These are phyloP conservation scores for Colletotrichum sp. DNA, from an alignment of 2,329 filamentous ascomycete genomes.

Conservation along the genomic window DNA sequence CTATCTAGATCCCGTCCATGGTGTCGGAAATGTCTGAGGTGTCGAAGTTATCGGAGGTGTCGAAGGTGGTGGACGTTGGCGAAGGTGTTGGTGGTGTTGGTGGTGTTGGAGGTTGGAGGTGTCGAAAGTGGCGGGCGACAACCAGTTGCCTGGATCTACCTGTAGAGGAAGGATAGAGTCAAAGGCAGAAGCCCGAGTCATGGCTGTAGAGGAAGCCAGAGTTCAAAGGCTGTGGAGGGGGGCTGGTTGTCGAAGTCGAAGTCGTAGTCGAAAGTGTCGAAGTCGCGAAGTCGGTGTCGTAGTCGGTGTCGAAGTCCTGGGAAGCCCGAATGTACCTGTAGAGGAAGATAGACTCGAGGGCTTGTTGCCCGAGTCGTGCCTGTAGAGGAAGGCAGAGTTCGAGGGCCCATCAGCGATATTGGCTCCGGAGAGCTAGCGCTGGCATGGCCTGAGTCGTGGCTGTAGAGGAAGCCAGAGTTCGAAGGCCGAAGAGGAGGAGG, in stretches of 20 bases:
- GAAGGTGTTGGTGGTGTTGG: too few species aligned
- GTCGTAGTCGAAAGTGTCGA: background rate
- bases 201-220: background rate
- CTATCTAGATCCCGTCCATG: background rate
- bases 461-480: background rate
- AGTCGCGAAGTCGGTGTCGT: too few species aligned
- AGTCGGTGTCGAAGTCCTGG: background rate
- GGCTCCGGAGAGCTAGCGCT: background rate
- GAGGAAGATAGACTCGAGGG: background rate
- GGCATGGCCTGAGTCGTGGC: background rate
- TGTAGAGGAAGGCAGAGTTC: background rate
- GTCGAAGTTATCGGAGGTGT: background rate
- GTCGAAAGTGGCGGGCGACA: background rate
- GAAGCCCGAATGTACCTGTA: background rate
- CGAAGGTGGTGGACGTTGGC: background rate
- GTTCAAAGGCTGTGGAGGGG: background rate
- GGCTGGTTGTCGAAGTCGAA: background rate
- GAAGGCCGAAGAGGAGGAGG: background rate
- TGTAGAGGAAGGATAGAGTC: background rate
- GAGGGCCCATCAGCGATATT: background rate
- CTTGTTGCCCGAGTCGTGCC: background rate
- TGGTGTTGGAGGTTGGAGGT: too few species aligned
- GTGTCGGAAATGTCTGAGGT: background rate
- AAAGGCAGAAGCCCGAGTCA: background rate
- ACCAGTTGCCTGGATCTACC: background rate